A percentile compares a stretch with the other conserved stretches of the same genome.
Evolutionary conservation across 192 early-diverging fungal genomes (phyloP).

Genomic region (Gamsiella multidivaricata): DNA sequence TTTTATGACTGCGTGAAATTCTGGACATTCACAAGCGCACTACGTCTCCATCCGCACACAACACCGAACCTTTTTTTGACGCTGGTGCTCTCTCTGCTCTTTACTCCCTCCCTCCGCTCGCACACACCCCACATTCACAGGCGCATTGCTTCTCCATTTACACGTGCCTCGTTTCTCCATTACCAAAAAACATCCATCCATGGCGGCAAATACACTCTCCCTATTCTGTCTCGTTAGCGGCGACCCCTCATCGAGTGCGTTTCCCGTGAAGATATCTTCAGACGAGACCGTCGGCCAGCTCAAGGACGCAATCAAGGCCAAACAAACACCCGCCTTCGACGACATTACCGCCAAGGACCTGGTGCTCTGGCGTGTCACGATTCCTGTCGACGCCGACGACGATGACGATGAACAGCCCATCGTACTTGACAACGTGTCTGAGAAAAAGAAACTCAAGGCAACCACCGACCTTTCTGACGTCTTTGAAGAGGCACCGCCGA

Average conservation of each 20-base stretch:
- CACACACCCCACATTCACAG: conserved; percentile 14
- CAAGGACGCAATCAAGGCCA: conserved; percentile 16
- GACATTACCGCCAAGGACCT: conserved; percentile 12
- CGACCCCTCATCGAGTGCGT: conserved; percentile 6
- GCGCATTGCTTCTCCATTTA: conserved; percentile 11
- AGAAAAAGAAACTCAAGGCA: conserved; percentile 8
- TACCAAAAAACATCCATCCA: conserved; percentile 2
- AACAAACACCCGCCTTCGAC: background rate
- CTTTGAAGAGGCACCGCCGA: background rate
- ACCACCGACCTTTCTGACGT: background rate
- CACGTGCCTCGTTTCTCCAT: background rate
- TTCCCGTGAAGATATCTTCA: background rate
- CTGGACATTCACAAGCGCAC: too few species aligned
- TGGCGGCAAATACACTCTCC: background rate
- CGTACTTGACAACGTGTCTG: conserved; percentile 1
- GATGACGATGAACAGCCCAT: background rate
- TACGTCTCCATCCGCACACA: too few species aligned
- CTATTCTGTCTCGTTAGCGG: conserved; percentile 25
- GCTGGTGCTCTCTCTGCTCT: background rate
- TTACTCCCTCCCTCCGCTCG: background rate
- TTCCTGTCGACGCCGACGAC: background rate
- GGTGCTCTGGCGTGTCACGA: conserved; percentile 11
- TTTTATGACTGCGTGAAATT: too few species aligned
- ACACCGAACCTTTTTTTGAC: background rate
- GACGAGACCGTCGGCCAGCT: conserved; percentile 13